Evolutionary conservation across 2,329 filamentous ascomycete genomes (phyloP).

Genomic region (Trichoderma sp.): DNA sequence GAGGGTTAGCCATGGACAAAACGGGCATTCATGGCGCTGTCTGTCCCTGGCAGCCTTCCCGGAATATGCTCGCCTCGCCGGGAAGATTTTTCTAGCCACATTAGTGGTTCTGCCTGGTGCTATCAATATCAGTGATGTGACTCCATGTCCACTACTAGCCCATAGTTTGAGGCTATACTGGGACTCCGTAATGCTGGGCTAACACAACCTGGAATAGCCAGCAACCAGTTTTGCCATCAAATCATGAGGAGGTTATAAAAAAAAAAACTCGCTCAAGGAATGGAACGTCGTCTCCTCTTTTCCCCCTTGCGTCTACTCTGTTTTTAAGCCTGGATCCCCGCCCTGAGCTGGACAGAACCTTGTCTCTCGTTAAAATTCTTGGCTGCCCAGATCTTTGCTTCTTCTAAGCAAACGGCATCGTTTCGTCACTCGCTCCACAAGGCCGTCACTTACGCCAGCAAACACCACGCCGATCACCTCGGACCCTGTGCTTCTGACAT

Average conservation of each 20-base stretch:
- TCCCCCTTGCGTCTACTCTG: not conserved
- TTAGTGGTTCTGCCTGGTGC: not conserved
- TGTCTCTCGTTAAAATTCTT: conserved; percentile 2
- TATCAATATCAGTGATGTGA: not conserved
- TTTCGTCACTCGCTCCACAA: conserved; percentile 25
- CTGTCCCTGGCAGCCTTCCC: not conserved
- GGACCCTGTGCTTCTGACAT: not conserved
- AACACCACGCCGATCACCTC: conserved; percentile 21
- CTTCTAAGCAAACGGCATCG: conserved; percentile 6
- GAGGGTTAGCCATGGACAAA: not conserved
- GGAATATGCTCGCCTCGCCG: not conserved
- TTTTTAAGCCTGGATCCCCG: not conserved
- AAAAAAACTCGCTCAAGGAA: not conserved
- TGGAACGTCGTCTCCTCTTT: not conserved
- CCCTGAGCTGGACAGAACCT: not conserved
- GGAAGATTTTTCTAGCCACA: conserved; percentile 1
- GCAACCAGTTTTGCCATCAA: not conserved
- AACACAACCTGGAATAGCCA: not conserved
- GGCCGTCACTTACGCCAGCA: conserved; percentile 4
- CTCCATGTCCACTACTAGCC: not conserved
- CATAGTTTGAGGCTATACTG: not conserved
- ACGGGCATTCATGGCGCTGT: conserved; percentile 4
- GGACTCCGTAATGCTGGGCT: not conserved
- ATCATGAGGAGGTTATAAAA: not conserved
- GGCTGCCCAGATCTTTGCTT: not conserved